Conservation (phyloP, 1,139 yeast species). For the Blastobotrys elegans region DNA sequence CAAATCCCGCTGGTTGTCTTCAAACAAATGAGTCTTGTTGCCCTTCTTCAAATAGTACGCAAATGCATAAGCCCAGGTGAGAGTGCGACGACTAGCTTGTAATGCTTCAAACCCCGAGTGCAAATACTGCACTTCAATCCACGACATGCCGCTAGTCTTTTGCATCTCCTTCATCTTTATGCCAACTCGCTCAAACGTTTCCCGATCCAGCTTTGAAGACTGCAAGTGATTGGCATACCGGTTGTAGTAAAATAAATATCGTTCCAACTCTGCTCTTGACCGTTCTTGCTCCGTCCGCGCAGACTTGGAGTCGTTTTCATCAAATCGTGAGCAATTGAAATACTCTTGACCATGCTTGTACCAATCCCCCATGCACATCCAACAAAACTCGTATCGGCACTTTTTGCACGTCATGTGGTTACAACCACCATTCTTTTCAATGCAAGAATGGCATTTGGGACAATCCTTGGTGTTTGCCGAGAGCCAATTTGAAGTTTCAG, state of each 20-base stretch:
- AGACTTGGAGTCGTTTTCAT: slow-evolving; percentile 38
- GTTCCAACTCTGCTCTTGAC: slow-evolving; percentile 44
- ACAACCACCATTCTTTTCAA: slow-evolving; percentile 87
- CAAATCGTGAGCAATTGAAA: slow-evolving; percentile 64
- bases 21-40: slow-evolving; percentile 49
- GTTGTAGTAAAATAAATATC: slow-evolving; percentile 74
- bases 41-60: slow-evolving; percentile 59
- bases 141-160: slow-evolving; percentile 59
- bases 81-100: slow-evolving; percentile 64
- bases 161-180: slow-evolving; percentile 61
- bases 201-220: slow-evolving; percentile 69
- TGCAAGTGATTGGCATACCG: slow-evolving; percentile 73
- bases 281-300: slow-evolving; percentile 35
- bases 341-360: slow-evolving; percentile 56
- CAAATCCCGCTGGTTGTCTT: slow-evolving; percentile 67
- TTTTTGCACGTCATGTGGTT: slow-evolving; percentile 89
- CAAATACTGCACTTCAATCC: slow-evolving; percentile 88
- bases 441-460: slow-evolving; percentile 56
- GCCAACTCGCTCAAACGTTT: slow-evolving; percentile 58
- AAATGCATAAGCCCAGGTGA: slow-evolving; percentile 90
- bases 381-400: slow-evolving; percentile 79
- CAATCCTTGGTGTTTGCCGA: slow-evolving; percentile 83
- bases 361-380: slow-evolving; percentile 90
- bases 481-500: slow-evolving; percentile 88
- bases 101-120: slow-evolving; percentile 65